A percentile compares a stretch with the other conserved stretches of the same genome.
Conservation (phyloP, 345 rosid species). For the Odontarrhena argentea region DNA sequence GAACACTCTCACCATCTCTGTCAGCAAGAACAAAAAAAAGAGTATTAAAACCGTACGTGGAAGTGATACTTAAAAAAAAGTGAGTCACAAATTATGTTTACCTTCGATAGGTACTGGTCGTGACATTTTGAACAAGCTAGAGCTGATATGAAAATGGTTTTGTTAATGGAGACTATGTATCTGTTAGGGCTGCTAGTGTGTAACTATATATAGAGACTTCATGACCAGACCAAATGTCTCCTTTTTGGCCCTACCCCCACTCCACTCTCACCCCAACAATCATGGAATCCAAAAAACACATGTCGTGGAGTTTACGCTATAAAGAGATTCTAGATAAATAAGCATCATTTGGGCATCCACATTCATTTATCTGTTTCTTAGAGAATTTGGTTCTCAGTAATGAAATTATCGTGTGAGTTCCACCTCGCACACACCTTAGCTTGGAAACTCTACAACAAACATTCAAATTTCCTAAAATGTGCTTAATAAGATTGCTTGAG, state of each 20-base stretch:
- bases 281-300: not conserved
- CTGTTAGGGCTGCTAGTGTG: not conserved
- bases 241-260: not conserved
- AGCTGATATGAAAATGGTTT: not conserved
- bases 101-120: slow-evolving; percentile 33
- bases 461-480: no score
- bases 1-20: slow-evolving; percentile 27
- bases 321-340: slow-evolving; percentile 13
- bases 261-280: no score
- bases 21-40: not conserved
- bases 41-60: not conserved
- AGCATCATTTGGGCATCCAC: slow-evolving; percentile 1
- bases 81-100: not conserved
- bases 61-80: not conserved
- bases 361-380: no score
- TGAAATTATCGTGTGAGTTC: no score
- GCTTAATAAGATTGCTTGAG: no score
- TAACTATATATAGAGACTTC: no score
- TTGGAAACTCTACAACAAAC: slow-evolving; percentile 14
- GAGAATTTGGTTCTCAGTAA: no score
- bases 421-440: not conserved
- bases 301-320: slow-evolving; percentile 6
- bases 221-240: not conserved
- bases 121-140: slow-evolving; percentile 17
- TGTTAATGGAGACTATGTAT: not conserved